Conservation (phyloP, 257 asterid genomes). For the Solanum commersonii region DNA sequence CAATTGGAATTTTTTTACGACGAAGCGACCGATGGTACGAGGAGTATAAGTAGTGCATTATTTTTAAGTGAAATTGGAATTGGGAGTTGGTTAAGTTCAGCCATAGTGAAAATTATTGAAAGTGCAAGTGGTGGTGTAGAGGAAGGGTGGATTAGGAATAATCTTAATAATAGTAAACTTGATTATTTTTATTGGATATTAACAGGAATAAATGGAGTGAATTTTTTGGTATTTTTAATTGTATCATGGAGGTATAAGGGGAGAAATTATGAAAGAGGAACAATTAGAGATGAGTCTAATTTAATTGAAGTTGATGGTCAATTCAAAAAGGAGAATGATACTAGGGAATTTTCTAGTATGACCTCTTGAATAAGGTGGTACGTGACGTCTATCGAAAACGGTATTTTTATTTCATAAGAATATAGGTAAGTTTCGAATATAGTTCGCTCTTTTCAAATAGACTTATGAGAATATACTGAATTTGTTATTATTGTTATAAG, state of each 20-base stretch:
- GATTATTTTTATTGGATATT: slow-evolving; percentile 61
- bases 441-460: fast-evolving
- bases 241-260: slow-evolving; percentile 40
- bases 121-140: slow-evolving; percentile 31
- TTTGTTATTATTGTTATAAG: background rate
- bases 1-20: slow-evolving; percentile 73
- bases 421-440: fast-evolving
- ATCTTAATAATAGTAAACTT: slow-evolving; percentile 34
- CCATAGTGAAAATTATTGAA: slow-evolving; percentile 42
- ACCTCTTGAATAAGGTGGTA: background rate
- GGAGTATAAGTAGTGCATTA: slow-evolving; percentile 70
- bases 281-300: slow-evolving; percentile 19
- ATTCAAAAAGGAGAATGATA: background rate
- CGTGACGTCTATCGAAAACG: background rate
- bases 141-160: slow-evolving; percentile 54
- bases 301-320: slow-evolving; percentile 3
- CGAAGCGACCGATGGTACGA: slow-evolving; percentile 68
- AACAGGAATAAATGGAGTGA: slow-evolving; percentile 40
- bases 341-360: background rate
- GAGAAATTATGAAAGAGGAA: slow-evolving; percentile 5
- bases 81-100: slow-evolving; percentile 78
- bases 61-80: slow-evolving; percentile 76
- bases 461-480: background rate
- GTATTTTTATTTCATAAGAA: fast-evolving
- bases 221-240: slow-evolving; percentile 40